Conservation (phyloP, 805 yeast genomes). For the Candida insectorum region DNA sequence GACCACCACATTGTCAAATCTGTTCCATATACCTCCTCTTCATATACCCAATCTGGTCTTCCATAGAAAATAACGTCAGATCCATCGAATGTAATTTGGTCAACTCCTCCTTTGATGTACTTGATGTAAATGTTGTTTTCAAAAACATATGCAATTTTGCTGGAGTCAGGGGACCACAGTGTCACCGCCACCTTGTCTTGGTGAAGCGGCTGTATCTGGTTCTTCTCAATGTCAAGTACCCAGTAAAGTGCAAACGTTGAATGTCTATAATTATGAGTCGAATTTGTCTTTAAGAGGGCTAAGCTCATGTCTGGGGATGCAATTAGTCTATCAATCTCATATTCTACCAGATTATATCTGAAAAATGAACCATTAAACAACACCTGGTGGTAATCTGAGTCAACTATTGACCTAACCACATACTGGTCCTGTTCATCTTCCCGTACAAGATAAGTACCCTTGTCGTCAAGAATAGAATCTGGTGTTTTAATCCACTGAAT, state of each 20-base stretch:
- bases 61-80: conserved; percentile 55
- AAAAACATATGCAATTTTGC: conserved; percentile 52
- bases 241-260: conserved; percentile 62
- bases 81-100: conserved; percentile 51
- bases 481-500: conserved; percentile 71
- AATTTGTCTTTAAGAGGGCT: conserved; percentile 60
- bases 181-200: conserved; percentile 45
- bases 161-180: conserved; percentile 60
- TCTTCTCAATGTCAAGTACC: conserved; percentile 48
- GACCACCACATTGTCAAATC: conserved; percentile 76
- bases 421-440: conserved; percentile 40
- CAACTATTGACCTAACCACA: conserved; percentile 50
- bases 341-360: conserved; percentile 31
- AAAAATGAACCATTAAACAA: conserved; percentile 52
- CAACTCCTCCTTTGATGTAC: conserved; percentile 24
- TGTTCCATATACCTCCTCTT: conserved; percentile 65
- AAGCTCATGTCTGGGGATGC: conserved; percentile 66
- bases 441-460: conserved; percentile 59
- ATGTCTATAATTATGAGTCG: conserved; percentile 68
- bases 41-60: conserved; percentile 80
- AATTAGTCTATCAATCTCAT: conserved; percentile 48
- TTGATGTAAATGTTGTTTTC: conserved; percentile 54
- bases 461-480: conserved; percentile 48
- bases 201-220: conserved; percentile 19
- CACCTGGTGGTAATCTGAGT: conserved; percentile 39